Base-by-base conservation (phyloP, 768 basidiomycete genomes). In the Coprinellus micaceus region DNA sequence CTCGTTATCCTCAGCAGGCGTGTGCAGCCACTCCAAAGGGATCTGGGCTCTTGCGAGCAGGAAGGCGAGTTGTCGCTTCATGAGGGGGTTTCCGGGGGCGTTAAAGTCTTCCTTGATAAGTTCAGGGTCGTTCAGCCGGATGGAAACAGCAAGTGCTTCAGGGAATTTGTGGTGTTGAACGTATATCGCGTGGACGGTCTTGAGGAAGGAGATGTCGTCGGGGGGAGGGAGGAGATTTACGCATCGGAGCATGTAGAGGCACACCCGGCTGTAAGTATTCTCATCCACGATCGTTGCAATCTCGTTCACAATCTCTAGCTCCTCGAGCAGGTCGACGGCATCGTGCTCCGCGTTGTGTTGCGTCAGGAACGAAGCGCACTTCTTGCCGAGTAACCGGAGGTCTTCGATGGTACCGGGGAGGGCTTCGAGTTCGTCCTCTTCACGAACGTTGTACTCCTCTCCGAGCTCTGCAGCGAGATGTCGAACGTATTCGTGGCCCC, bases 401-500 rank as follows among this genome's bases (percentile, higher is more conserved):
- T 93, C 89, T 21, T 91, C 88, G 15, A 82, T 77, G 4, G 86
- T 84, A 2, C 88, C 88, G 6, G 78, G 74, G 17, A 78, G 69
- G 46, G 51, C 65, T 4, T 66, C 69, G 15, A 61, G 60, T 43
- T 72, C 70, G 6, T 64, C 61, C 47, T 84, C 81, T 58, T 84
- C 84, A n/a, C 91, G 85, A 47, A 77, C 67, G 24, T 77, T 82
- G 67, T 87, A 98, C 67, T 98, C 97, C 67, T 98, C 92, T 5
- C 94, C 94, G 7, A 99, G 85, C 67, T 99, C 97, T 2, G 96
- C 88, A 11, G 97, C 92, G 45, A 99, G 82, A 68, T 99, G 96
- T 30, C 96, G 87, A 53, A 98, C 92, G 66, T 99, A 99, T 77
- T 99, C 97, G 68, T 99, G 95, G 3, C 97, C 97, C 97, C 97